Base-by-base conservation (phyloP, 495 filamentous ascomycete species). In the Penicillium paxilli region DNA sequence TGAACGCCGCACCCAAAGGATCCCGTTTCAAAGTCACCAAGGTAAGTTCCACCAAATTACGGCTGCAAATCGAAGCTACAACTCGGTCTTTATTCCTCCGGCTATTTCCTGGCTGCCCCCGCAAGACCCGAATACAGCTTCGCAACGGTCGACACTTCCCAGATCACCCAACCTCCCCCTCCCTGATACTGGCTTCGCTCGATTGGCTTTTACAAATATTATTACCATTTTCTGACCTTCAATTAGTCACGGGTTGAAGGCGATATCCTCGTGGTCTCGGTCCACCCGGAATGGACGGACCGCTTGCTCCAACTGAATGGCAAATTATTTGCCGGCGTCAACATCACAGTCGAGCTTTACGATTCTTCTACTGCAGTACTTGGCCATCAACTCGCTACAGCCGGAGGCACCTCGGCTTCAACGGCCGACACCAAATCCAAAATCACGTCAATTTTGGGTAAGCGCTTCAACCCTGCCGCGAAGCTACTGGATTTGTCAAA, bases 401-500 rank as follows among this genome's bases (percentile, higher is more conserved):
- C 46, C 30, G 65, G 62, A 20, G 64, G 63, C 38, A 50, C 47
- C 19, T 63, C 69, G n/a, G 60, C 63, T 14, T 62, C 70, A n/a
- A 70, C 73, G n/a, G 70, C 74, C 12, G 76, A 76, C 28, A 68
- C 75, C 62, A 66, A 82, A 44, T 41, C 62, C 21, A 76, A 72
- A 46, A 68, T 79, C 61, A 77, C 77, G 16, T 60, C 67, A 25
- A 84, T 96, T 44, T 78, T 98, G n/a, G 74, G 73, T 41, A 79
- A 75, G 26, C 88, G 93, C 14, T 97, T 96, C 71, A 79, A 87
- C 58, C 62, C 72, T 2, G 74, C 79, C 2, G 67, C 78, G 23
- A 94, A 91, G 70, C 72, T 97, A 1, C 80, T 98, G 23, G 82
- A 96, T 60, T 81, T 98, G 0, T 92, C 89, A 12, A 80, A 81